Base-by-base conservation (phyloP, 176 grass and related monocot genomes). In the Bothriochloa decipiens region DNA sequence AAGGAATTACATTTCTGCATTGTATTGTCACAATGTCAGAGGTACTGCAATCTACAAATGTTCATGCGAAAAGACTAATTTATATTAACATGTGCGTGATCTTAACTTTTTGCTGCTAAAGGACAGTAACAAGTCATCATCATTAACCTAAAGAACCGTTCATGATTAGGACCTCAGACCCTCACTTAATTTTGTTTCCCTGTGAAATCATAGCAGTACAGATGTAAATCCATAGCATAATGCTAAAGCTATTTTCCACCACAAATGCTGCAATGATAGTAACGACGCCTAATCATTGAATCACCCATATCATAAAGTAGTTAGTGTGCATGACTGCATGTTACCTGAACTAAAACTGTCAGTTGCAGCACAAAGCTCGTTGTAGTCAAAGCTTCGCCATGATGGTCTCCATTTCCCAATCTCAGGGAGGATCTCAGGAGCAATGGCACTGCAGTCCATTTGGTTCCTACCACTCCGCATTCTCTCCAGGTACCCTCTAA, bases 351-450 rank as follows among this genome's bases (percentile, higher is more conserved):
- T 94, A 73, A 99, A 99, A 64, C 84, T 89, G 79, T 92, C 76
- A 64, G 97, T 99, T 14, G 93, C 97, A 50, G 82, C 75, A 35
- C 89, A 85, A 57, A 99, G 93, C 79, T 99, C 97, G 27, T 84
- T 32, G 20, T 96, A 91, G 58, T 94, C 93, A 45, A 99, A 99
- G 71, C 88, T 99, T 83, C 97, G 90, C 97, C 97, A 99, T 79
- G 93, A 94, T 46, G 93, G 97, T 58, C 82, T 96, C 78, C 84
- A 94, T 74, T 87, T 99, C 49, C 83, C 85, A 37, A 92, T 88
- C 76, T 94, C 91, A 57, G 82, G 77, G n/a, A 85, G 81, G 75
- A 92, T 83, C 76, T 98, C 95, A 9, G 85, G 82, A 65, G 86
- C 79, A 64, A 83, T 92, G 57, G 60, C 55, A 3, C 65, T 78